Base-by-base conservation (phyloP, 257 asterid genomes). In the Solanum chaucha region DNA sequence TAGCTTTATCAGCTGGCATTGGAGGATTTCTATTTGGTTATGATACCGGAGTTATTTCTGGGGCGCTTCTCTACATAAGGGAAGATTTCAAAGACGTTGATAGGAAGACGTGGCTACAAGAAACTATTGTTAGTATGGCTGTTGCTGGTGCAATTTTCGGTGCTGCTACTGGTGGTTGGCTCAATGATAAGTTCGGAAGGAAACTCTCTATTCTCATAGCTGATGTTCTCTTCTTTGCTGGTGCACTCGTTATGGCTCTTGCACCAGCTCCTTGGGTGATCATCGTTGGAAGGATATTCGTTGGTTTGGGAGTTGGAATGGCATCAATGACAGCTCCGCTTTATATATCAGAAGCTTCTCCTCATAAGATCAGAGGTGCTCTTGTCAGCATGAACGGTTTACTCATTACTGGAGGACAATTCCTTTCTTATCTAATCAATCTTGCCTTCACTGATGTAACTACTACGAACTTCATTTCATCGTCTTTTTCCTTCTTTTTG, bases 11-110 rank as follows among this genome's bases (percentile, higher is more conserved):
- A 4, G 92, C 92, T 26, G 92, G 91, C 28, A 89, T 90, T 71
- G 91, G 91, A 8, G 92, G 92, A 17, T 90, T 90, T 34, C 86
- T 90, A 40, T 90, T 90, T 26, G 92, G 92, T 65, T 89, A 87
- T 67, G 90, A 90, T 51, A 90, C 91, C 2, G 91, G 91, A 70
- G 92, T 91, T 51, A 91, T 91, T 81, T 91, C 93, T 26, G 93
- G 93, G 70, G 93, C 93, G 61, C 88, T 91, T 61, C 92, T 91
- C 38, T 91, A 89, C 61, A 91, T 91, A 72, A 88, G 89, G 44
- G 90, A 91, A 55, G 92, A 91, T 87, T 91, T 89, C 44, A 68
- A 88, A 8, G 85, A 48, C 0, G 93, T 91, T 10, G 89, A 91
- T 22, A 70, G 15, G 86, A 88, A 88, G 41, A 91, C 93, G n/a